A percentile compares a stretch with the other conserved stretches of the same genome.
Conservation (phyloP, 352 stramenopile genomes). For the Pythium pyrilobum region DNA sequence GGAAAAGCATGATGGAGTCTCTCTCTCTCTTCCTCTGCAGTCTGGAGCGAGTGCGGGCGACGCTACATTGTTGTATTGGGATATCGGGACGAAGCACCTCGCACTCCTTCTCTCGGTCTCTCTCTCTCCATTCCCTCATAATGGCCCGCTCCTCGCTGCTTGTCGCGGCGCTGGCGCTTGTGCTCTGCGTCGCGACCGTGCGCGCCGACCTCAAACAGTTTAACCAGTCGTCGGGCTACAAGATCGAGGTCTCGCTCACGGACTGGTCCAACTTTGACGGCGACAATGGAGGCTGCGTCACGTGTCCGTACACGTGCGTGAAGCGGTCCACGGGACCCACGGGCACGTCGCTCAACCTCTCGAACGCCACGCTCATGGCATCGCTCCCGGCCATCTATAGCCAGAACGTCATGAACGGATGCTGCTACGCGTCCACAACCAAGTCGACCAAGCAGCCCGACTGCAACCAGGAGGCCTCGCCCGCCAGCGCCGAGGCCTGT, state of each 20-base stretch:
- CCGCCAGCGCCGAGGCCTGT: conserved; percentile 53
- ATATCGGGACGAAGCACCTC: conserved; percentile 2
- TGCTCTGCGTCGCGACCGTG: conserved; percentile 4
- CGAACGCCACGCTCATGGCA: conserved; percentile 65
- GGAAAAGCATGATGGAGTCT: neutral
- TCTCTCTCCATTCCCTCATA: neutral
- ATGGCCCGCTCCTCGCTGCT: conserved; percentile 12
- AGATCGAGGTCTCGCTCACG: conserved; percentile 60
- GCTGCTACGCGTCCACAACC: conserved; percentile 57
- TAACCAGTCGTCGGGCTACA: conserved; percentile 65
- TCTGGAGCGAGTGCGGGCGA: neutral
- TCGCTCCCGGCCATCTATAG: conserved; percentile 74
- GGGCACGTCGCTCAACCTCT: conserved; percentile 74
- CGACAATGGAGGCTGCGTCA: conserved; percentile 77
- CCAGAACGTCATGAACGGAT: conserved; percentile 59
- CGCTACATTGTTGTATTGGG: conserved; percentile 14
- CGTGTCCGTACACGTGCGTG: conserved; percentile 84
- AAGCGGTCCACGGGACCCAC: conserved; percentile 62
- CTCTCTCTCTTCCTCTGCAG: neutral
- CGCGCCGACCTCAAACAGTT: conserved; percentile 34
- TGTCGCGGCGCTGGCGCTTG: conserved; percentile 20
- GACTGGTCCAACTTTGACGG: conserved; percentile 82
- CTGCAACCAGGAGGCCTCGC: conserved; percentile 60
- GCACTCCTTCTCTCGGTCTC: too few species aligned
- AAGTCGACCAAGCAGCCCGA: conserved; percentile 46